Evolutionary conservation across 1,284 basidiomycete genomes (phyloP).

Genomic region (Melampsora americana): DNA sequence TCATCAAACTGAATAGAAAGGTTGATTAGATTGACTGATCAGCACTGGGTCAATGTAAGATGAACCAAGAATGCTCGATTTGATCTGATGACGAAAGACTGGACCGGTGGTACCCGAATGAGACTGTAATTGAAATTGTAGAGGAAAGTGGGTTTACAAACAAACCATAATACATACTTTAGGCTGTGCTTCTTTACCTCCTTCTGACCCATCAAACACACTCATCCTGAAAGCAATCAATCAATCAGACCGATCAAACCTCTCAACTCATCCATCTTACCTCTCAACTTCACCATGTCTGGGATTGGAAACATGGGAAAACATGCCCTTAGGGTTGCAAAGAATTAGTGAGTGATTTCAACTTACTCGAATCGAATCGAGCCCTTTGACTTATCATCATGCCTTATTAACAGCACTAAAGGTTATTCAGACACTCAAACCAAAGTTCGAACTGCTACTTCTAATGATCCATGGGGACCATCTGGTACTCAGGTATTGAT

Average conservation of each 20-base stretch:
- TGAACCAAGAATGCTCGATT: no score
- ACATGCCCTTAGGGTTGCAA: slow-evolving; percentile 76
- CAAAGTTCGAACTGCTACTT: slow-evolving; percentile 97
- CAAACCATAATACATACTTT: no score
- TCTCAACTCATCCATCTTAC: not conserved
- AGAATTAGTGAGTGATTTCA: slow-evolving; percentile 64
- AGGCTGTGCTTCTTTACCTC: not conserved
- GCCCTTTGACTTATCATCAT: not conserved
- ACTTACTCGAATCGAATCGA: not conserved
- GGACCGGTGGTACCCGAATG: no score
- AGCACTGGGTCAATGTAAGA: no score
- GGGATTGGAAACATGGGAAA: slow-evolving; percentile 58
- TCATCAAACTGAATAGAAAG: no score
- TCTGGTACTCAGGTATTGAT: slow-evolving; percentile 71
- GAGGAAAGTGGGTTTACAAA: no score
- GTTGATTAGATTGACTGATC: no score
- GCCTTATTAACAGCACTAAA: slow-evolving; percentile 62
- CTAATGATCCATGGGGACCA: slow-evolving; percentile 98
- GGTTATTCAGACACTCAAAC: slow-evolving; percentile 84
- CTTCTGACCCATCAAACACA: no score
- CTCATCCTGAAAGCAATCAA: no score
- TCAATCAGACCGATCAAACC: no score
- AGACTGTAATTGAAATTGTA: no score
- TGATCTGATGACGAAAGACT: no score
- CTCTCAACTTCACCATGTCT: slow-evolving; percentile 16